A percentile compares a stretch with the other conserved stretches of the same genome.
Conservation (phyloP, 2,329 filamentous ascomycete genomes). For the Thielaviopsis ethacetica region DNA sequence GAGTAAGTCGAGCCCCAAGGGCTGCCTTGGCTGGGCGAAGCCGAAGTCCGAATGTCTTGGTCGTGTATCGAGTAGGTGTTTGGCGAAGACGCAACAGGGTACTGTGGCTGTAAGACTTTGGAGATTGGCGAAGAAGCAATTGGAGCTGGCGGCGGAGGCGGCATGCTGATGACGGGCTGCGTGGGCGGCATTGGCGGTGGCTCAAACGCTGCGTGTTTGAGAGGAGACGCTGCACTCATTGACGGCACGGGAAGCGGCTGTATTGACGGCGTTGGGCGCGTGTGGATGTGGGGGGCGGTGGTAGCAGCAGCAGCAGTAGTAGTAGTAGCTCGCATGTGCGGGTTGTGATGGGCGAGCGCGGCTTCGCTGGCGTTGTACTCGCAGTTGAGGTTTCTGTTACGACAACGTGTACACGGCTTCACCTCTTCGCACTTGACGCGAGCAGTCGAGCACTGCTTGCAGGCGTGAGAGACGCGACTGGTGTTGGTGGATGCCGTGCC, state of each 20-base stretch:
- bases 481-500: conserved; percentile 27
- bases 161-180: background rate
- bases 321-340: conserved; percentile 12
- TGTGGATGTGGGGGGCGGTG: background rate
- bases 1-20: background rate
- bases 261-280: background rate
- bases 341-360: conserved; percentile 11
- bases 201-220: background rate
- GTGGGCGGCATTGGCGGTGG: background rate
- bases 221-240: background rate
- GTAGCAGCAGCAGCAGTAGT: background rate
- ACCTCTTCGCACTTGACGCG: conserved; percentile 38
- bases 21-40: background rate
- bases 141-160: background rate
- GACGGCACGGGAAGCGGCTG: background rate
- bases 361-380: conserved; percentile 22
- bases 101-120: background rate
- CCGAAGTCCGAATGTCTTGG: background rate
- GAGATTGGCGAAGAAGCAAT: background rate
- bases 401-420: conserved; percentile 37
- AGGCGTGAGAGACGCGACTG: conserved; percentile 36
- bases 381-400: conserved; percentile 29
- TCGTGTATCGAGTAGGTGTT: background rate
- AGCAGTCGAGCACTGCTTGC: conserved; percentile 32
- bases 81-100: background rate